Base-by-base conservation (phyloP, 2,329 filamentous ascomycete species). In the Cryphonectria parasitica region DNA sequence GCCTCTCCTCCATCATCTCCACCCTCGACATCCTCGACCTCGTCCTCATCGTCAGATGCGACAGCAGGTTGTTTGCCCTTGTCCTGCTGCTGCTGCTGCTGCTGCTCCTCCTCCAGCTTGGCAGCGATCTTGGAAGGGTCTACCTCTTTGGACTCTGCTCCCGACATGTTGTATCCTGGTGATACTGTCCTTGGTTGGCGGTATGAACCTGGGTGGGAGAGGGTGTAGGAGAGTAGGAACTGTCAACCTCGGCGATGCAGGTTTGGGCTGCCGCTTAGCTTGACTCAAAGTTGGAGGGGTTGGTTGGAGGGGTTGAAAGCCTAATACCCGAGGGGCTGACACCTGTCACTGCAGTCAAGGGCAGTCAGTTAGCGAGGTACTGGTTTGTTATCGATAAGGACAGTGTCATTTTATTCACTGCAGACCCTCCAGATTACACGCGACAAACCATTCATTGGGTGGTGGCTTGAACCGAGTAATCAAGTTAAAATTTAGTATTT, bases 141-240 rank as follows among this genome's bases (percentile, higher is more conserved):
- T 72, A 86, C 83, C 69, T 86, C 83, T 77, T 91, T 92, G 61
- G 90, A 91, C 78, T 90, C 87, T 79, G 91, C 86, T 63, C 84
- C 78, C 76, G 87, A 83, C 83, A 86, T 85, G 63, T 68, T 70
- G 45, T 61, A 31, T 34, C 28, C 25, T 31, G 15, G 54, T 5
- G 52, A 41, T 31, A 31, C 22, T 63, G 19, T 8, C n/a, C 31
- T 45, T 17, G 34, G 39, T 31, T 17, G 15, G 54, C 31, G 28
- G 28, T 13, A 5, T 3, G n/a, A 31, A 45, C 19, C 31, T 64
- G 39, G 61, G n/a, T 15, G 28, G 65, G 34, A n/a, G 5, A 31
- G 5, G 39, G 56, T n/a, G 39, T 22, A 41, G 15, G 61, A 22
- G 64, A 63, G 22, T 19, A 19, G 25, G 11, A 34, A 13, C 28